Evolutionary conservation across 345 rosid species (phyloP).

Genomic region (Salix brachista): DNA sequence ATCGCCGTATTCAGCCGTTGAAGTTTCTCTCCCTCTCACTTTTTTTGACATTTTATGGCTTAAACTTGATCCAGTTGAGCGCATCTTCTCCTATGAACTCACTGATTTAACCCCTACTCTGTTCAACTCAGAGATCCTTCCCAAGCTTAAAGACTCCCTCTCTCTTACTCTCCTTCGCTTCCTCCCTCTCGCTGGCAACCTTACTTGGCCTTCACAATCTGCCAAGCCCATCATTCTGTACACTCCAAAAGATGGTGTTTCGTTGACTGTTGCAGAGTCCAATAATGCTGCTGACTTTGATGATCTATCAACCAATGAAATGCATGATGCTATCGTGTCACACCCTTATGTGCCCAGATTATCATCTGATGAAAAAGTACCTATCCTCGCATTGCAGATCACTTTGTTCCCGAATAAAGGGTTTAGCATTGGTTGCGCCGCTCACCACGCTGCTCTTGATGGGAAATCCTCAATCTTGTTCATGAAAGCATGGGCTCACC

Average conservation of each 20-base stretch:
- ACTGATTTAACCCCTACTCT: neutral
- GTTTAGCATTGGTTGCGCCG: slow-evolving; percentile 12
- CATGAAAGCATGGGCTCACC: slow-evolving; percentile 15
- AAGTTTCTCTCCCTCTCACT: slow-evolving; percentile 16
- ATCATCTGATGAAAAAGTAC: slow-evolving; percentile 1
- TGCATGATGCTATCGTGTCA: neutral
- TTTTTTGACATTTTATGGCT: slow-evolving; percentile 13
- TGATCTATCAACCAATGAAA: neutral
- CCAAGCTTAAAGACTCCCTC: slow-evolving; percentile 11
- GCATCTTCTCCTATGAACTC: slow-evolving; percentile 11
- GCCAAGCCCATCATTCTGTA: slow-evolving; percentile 6
- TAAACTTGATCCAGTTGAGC: slow-evolving; percentile 8
- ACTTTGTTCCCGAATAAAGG: slow-evolving; percentile 18
- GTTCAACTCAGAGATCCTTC: slow-evolving; percentile 12
- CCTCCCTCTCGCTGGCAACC: slow-evolving; percentile 14
- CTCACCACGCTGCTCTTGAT: slow-evolving; percentile 15
- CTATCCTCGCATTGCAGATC: slow-evolving; percentile 11
- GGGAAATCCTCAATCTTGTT: slow-evolving; percentile 13
- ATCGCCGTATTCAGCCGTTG: slow-evolving; percentile 1
- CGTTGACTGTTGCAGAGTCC: slow-evolving; percentile 15
- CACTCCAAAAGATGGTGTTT: slow-evolving; percentile 13
- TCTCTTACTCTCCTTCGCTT: slow-evolving; percentile 8
- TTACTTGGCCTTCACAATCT: slow-evolving; percentile 8
- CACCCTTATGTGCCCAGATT: slow-evolving; percentile 8
- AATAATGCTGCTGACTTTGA: neutral